phyloP scores from a whole-genome alignment of 768 basidiomycete species.

The Saitozyma sp. region DNA sequence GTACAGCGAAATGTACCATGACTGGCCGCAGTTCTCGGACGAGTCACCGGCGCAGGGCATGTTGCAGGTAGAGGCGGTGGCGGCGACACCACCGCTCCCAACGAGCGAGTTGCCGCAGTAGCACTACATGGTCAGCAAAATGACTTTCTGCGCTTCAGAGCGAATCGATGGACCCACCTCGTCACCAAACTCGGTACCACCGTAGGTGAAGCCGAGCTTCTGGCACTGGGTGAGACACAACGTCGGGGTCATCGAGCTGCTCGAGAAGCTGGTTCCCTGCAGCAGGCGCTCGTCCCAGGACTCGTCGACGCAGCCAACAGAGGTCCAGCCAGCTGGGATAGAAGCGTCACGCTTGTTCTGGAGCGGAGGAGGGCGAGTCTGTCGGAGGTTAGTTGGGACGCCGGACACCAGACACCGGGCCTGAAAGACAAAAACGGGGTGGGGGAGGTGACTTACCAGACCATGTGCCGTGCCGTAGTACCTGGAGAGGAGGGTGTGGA shows the following conservation, averaged over 20 bases:
- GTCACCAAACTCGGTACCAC: slow-evolving; percentile 45
- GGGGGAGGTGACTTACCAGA: slow-evolving; percentile 34
- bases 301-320: slow-evolving; percentile 47
- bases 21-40: slow-evolving; percentile 28
- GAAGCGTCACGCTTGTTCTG: slow-evolving; percentile 36
- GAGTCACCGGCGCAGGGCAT: slow-evolving; percentile 36
- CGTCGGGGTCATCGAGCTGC: slow-evolving; percentile 25
- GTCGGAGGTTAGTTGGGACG: neutral
- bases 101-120: slow-evolving; percentile 49
- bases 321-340: slow-evolving; percentile 47
- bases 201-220: slow-evolving; percentile 38
- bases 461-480: slow-evolving; percentile 44
- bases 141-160: neutral
- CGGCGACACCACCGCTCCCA: slow-evolving; percentile 33
- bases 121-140: slow-evolving; percentile 30
- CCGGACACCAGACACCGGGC: neutral
- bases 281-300: slow-evolving; percentile 44
- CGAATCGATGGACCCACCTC: slow-evolving; percentile 35
- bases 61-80: slow-evolving; percentile 28
- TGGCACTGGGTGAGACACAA: slow-evolving; percentile 46
- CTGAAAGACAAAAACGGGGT: neutral
- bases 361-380: slow-evolving; percentile 43
- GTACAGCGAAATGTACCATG: slow-evolving; percentile 46
- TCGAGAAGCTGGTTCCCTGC: slow-evolving; percentile 43
- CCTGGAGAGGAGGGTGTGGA: slow-evolving; percentile 23